Evolutionary conservation across 2,329 filamentous ascomycete species (phyloP), one percentile per base, ranked within the genome.

Genomic region (Exophiala lecanii-corni): DNA sequence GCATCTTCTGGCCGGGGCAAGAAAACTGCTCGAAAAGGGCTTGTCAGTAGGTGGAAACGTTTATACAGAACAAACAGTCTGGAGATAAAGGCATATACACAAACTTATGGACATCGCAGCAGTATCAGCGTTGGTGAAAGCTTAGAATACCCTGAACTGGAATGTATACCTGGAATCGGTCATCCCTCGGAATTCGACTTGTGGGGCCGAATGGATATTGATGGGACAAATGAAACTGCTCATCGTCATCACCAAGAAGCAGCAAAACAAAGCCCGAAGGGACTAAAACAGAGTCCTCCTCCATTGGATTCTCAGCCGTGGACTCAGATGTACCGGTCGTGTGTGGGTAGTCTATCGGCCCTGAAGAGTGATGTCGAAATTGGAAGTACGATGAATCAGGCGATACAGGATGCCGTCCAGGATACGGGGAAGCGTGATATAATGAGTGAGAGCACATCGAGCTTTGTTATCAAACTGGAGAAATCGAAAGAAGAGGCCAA

Each of bases 111-210:
- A 10, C 49, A 55, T 39, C 40, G 53, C 16, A 52, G 51, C 42
- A 53, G 45, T 33, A 47, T 56, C 25, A 45, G 43, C 34, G 28
- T 44, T 23, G 48, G 54, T 25, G 50, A 32, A 4, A 43, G 36
- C 16, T 45, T 47, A n/a, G 50, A 49, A 30, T 51, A 47, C 43
- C 54, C 53, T 3, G 51, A 57, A 34, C 41, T 57, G 34, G 54
- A 57, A 41, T 39, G 42, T 16, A 41, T 56, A 16, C 33, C 48
- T 4, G 52, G 50, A 4, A 21, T 42, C 23, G 32, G 30, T 4
- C 20, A 36, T 23, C 20, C 33, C 25, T 21, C 34, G n/a, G 32
- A 15, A 9, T 9, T 33, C 20, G 12, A 17, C 19, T n/a, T 18
- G 5, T 10, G 34, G 39, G 18, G 28, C 39, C 9, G 5, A 43